A percentile compares a stretch with the other conserved stretches of the same genome.
These are phyloP conservation scores for Candida vaughaniae DNA, from an alignment of 805 yeast genomes.

Conservation along the genomic window DNA sequence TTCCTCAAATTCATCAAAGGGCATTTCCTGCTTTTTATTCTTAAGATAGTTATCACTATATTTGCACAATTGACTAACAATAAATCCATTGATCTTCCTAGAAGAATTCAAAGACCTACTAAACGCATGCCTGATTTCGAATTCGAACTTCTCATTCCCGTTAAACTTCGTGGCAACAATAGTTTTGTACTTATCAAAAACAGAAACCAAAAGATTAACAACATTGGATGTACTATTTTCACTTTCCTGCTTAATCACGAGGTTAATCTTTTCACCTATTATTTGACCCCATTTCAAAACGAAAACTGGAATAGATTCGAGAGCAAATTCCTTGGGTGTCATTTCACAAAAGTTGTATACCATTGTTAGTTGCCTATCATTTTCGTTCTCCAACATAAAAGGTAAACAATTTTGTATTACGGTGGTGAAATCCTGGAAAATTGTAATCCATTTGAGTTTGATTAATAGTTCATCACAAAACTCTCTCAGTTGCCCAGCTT, in stretches of 20 bases:
- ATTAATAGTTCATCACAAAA: slow-evolving; percentile 19
- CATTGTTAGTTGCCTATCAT: slow-evolving; percentile 14
- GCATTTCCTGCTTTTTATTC: slow-evolving; percentile 11
- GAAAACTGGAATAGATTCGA: slow-evolving; percentile 21
- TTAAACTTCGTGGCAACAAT: slow-evolving; percentile 2
- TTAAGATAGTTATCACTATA: slow-evolving; percentile 31
- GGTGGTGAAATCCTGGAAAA: slow-evolving; percentile 25
- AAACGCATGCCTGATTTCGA: slow-evolving; percentile 32
- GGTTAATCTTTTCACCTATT: slow-evolving; percentile 5
- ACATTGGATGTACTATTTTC: slow-evolving; percentile 1
- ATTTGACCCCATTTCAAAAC: slow-evolving; percentile 26
- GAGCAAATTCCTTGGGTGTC: slow-evolving; percentile 18
- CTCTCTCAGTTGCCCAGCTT: slow-evolving; percentile 16
- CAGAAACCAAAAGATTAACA: not conserved
- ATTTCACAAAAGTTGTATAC: slow-evolving; percentile 20
- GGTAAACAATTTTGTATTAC: slow-evolving; percentile 22
- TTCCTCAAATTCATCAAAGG: slow-evolving; percentile 16
- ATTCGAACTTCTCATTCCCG: slow-evolving; percentile 22
- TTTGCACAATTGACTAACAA: slow-evolving; percentile 27
- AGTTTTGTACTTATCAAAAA: not conserved
- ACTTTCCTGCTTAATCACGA: slow-evolving; percentile 1
- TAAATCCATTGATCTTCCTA: slow-evolving; percentile 14
- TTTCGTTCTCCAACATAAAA: slow-evolving; percentile 12
- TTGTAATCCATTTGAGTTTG: slow-evolving; percentile 29
- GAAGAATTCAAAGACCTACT: slow-evolving; percentile 16